These are phyloP conservation scores for Fusarium pseudocircinatum DNA, from an alignment of 2,329 filamentous ascomycete genomes.

Conservation along the genomic window DNA sequence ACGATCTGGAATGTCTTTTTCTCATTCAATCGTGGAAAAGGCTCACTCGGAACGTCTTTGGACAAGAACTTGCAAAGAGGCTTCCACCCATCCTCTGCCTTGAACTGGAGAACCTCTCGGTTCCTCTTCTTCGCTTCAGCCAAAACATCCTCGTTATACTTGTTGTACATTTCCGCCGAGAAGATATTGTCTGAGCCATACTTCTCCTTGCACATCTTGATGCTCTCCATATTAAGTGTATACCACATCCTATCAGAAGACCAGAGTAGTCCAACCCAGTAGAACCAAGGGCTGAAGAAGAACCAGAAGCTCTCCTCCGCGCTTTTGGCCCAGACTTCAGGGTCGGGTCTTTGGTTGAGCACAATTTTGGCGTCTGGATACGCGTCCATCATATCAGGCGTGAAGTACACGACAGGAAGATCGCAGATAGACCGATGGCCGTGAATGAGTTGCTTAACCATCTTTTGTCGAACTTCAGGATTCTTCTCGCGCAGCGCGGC, in stretches of 20 bases:
- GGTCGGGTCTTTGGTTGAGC: constrained; percentile 45
- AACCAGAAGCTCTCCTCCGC: constrained; percentile 41
- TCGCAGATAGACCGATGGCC: constrained; percentile 45
- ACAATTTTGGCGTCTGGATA: constrained; percentile 49
- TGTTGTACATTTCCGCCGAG: not conserved
- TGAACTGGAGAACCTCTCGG: constrained; percentile 40
- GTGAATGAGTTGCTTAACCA: constrained; percentile 45
- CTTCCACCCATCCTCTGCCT: constrained; percentile 53
- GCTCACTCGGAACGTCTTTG: constrained; percentile 17
- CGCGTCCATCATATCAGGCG: constrained; percentile 51
- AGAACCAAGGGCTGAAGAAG: constrained; percentile 43
- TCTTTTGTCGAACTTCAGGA: constrained; percentile 38
- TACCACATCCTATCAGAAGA: constrained; percentile 44
- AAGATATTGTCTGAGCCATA: not conserved
- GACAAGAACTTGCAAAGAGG: constrained; percentile 52
- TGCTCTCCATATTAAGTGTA: constrained; percentile 25
- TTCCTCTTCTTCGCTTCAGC: constrained; percentile 45
- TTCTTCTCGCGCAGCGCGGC: constrained; percentile 44
- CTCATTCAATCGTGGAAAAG: constrained; percentile 36
- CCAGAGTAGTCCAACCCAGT: constrained; percentile 40
- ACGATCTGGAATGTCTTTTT: constrained; percentile 25
- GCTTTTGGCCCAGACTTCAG: constrained; percentile 43
- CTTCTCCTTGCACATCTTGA: not conserved
- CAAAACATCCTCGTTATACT: constrained; percentile 39
- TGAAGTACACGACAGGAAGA: constrained; percentile 47